Evolutionary conservation across 108 stramenopile genomes (phyloP).

Genomic region (Nannochloropsis oceanica): DNA sequence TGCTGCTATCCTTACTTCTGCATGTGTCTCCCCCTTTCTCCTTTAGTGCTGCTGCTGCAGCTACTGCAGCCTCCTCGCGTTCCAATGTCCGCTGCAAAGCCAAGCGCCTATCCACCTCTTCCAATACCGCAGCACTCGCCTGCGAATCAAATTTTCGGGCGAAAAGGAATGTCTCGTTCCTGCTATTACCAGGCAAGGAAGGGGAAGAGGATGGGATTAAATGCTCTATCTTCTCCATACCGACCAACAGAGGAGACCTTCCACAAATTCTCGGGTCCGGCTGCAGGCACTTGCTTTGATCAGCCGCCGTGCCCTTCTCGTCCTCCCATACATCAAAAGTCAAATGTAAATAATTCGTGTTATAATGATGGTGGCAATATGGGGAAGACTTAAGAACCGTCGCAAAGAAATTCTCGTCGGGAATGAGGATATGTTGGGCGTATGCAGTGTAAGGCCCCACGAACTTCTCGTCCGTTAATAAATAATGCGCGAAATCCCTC

Average conservation of each 20-base stretch:
- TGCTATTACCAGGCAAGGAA: neutral
- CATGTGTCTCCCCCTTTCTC: neutral
- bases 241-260: slow-evolving; percentile 45
- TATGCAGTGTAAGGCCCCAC: slow-evolving; percentile 58
- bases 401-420: slow-evolving; percentile 86
- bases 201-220: neutral
- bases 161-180: neutral
- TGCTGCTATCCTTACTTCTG: neutral
- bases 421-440: slow-evolving; percentile 66
- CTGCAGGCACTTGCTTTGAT: slow-evolving; percentile 67
- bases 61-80: neutral
- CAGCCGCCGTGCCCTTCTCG: slow-evolving; percentile 44
- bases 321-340: slow-evolving; percentile 83
- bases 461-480: slow-evolving; percentile 47
- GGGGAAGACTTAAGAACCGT: slow-evolving; percentile 70
- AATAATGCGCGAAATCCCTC: slow-evolving; percentile 65
- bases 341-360: slow-evolving; percentile 72
- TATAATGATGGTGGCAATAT: slow-evolving; percentile 64
- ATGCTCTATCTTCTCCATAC: neutral
- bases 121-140: neutral
- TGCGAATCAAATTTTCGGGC: neutral
- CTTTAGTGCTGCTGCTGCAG: neutral
- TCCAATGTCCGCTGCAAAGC: neutral
- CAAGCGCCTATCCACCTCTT: neutral
- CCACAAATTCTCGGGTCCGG: slow-evolving; percentile 70